phyloP scores from a whole-genome alignment of 192 early-diverging fungal genomes.

The Coemansia umbellata region DNA sequence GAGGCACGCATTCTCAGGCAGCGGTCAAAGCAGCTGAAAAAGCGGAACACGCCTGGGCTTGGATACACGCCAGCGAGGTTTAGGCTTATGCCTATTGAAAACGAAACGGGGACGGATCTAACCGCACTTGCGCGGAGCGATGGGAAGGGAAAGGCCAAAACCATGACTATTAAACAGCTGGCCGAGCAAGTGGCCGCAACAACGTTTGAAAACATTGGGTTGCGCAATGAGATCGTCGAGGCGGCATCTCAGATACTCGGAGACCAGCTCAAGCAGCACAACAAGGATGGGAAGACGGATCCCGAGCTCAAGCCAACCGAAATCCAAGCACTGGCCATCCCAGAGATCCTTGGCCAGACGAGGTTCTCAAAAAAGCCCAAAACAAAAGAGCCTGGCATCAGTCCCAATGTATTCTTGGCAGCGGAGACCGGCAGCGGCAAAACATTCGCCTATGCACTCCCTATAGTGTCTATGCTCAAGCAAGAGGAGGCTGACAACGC shows the following conservation, averaged over 20 bases:
- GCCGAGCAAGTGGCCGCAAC: constrained; percentile 8
- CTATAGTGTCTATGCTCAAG: constrained; percentile 74
- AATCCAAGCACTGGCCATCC: constrained; percentile 82
- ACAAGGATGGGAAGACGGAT: constrained; percentile 12
- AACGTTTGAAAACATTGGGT: constrained; percentile 61
- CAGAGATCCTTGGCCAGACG: constrained; percentile 54
- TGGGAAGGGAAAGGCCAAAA: background rate
- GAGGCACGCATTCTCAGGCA: constrained; percentile 40
- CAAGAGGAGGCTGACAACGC: constrained; percentile 48
- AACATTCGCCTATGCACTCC: constrained; percentile 83
- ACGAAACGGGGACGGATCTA: constrained; percentile 46
- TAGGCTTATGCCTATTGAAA: constrained; percentile 54
- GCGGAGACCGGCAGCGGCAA: constrained; percentile 94
- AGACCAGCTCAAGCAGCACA: constrained; percentile 3
- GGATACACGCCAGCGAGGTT: constrained; percentile 65
- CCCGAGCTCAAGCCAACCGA: constrained; percentile 62
- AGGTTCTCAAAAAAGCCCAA: constrained; percentile 2
- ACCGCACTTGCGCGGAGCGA: constrained; percentile 12
- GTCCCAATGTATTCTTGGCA: constrained; percentile 62
- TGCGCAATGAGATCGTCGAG: constrained; percentile 54
- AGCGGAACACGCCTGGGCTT: constrained; percentile 27
- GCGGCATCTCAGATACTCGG: constrained; percentile 34
- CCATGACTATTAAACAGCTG: constrained; percentile 15
- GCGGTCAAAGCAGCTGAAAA: constrained; percentile 29
- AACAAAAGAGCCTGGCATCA: constrained; percentile 8